Evolutionary conservation across 2,329 filamentous ascomycete genomes (phyloP).

Genomic region (Dothistroma septosporum): DNA sequence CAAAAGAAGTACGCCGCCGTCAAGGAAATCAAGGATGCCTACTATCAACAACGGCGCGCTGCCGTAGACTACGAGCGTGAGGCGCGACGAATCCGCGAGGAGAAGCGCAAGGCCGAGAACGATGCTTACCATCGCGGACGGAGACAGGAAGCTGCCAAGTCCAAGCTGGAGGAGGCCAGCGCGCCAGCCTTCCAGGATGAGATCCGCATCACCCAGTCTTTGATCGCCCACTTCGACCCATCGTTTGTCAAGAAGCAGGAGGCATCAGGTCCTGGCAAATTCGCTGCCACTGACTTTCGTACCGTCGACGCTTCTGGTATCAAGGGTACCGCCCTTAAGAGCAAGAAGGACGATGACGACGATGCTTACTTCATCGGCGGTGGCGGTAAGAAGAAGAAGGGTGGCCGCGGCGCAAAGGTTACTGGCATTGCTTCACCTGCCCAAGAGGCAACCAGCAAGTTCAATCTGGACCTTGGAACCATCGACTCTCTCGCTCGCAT

Average conservation of each 20-base stretch:
- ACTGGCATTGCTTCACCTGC: conserved; percentile 55
- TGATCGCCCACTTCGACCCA: conserved; percentile 90
- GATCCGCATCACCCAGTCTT: conserved; percentile 79
- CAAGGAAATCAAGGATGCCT: conserved; percentile 83
- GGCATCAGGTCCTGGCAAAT: conserved; percentile 59
- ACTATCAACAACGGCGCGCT: conserved; percentile 78
- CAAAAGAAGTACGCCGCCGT: conserved; percentile 79
- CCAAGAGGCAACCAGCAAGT: conserved; percentile 52
- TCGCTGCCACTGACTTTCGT: conserved; percentile 73
- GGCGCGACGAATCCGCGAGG: conserved; percentile 68
- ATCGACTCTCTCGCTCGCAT: conserved; percentile 86
- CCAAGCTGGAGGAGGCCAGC: conserved; percentile 74
- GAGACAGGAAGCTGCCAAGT: conserved; percentile 70
- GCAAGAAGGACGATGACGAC: conserved; percentile 75
- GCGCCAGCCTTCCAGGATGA: conserved; percentile 88
- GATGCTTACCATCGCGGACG: conserved; percentile 67
- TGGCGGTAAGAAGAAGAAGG: conserved; percentile 85
- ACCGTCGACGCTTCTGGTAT: conserved; percentile 79
- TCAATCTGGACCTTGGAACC: conserved; percentile 84
- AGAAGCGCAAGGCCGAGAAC: conserved; percentile 77
- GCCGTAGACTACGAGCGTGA: conserved; percentile 79
- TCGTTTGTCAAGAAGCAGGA: conserved; percentile 61
- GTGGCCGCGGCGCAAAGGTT: conserved; percentile 61
- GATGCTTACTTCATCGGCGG: conserved; percentile 72
- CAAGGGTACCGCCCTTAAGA: conserved; percentile 80